These are phyloP conservation scores for Tuber aestivum DNA, from an alignment of 495 filamentous ascomycete species.

Conservation along the genomic window DNA sequence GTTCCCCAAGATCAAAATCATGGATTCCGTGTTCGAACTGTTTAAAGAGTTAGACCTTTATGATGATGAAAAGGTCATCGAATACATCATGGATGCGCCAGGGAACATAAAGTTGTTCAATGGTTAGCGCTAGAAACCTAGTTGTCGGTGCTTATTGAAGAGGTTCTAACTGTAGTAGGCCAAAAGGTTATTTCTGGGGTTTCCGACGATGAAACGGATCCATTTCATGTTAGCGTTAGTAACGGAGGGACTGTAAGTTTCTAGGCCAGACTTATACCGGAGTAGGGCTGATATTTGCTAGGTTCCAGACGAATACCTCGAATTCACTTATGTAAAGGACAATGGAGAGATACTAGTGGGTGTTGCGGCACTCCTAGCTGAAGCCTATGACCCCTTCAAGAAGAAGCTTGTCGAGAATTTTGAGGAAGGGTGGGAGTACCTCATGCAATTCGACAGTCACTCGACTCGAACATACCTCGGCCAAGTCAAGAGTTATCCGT, in stretches of 20 bases:
- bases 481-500: background rate
- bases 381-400: slow-evolving; percentile 1
- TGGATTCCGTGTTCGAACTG: slow-evolving; percentile 34
- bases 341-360: background rate
- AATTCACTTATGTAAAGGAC: background rate
- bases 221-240: background rate
- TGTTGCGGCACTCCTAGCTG: background rate
- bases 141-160: background rate
- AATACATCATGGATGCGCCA: slow-evolving; percentile 28
- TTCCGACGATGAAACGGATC: background rate
- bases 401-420: background rate
- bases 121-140: slow-evolving; percentile 4
- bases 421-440: background rate
- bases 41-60: slow-evolving; percentile 14
- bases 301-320: slow-evolving; percentile 6
- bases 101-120: slow-evolving; percentile 35
- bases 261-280: background rate
- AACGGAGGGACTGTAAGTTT: slow-evolving; percentile 5
- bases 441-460: slow-evolving; percentile 6
- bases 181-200: background rate
- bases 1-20: slow-evolving; percentile 42
- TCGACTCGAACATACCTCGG: slow-evolving; percentile 1
- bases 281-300: background rate
- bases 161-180: background rate
- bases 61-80: slow-evolving; percentile 18